Evolutionary conservation across 1,284 basidiomycete genomes (phyloP).

Genomic region (Mycosarcoma mackinlayi): DNA sequence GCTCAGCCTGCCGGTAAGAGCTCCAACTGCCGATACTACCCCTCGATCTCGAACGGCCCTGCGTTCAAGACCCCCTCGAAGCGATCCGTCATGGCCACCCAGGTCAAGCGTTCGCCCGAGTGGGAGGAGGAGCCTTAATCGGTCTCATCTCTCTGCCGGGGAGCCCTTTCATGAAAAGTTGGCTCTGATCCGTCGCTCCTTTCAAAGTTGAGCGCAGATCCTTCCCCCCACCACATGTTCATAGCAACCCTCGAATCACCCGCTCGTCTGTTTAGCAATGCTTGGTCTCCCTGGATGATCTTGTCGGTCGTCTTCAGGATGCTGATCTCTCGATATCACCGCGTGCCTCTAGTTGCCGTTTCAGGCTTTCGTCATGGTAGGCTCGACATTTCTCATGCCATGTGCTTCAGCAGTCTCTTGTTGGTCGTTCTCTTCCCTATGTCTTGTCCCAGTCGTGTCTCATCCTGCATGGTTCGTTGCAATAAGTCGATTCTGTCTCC

Average conservation of each 20-base stretch:
- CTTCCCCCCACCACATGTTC: conserved; percentile 20
- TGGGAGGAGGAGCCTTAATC: conserved; percentile 45
- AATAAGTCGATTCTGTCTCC: conserved; percentile 11
- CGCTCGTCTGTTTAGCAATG: neutral
- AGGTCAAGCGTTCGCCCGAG: conserved; percentile 49
- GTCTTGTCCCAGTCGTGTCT: conserved; percentile 11
- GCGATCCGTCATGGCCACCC: conserved; percentile 52
- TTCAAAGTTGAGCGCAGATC: conserved; percentile 38
- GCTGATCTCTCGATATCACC: conserved; percentile 17
- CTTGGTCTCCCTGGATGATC: conserved; percentile 25
- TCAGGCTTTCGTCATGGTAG: neutral
- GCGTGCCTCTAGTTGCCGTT: conserved; percentile 9
- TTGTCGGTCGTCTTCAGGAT: conserved; percentile 20
- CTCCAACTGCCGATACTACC: conserved; percentile 58
- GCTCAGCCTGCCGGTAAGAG: conserved; percentile 48
- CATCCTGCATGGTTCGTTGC: conserved; percentile 11
- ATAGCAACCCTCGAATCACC: conserved; percentile 12
- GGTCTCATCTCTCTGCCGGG: conserved; percentile 3
- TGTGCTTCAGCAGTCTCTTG: conserved; percentile 13
- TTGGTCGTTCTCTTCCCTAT: conserved; percentile 11
- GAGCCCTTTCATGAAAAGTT: neutral
- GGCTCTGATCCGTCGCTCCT: conserved; percentile 33
- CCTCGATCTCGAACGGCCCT: conserved; percentile 51
- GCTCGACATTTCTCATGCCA: conserved; percentile 7
- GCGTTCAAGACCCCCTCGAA: conserved; percentile 53